phyloP scores from a whole-genome alignment of 495 filamentous ascomycete species.

The Choiromyces venosus region DNA sequence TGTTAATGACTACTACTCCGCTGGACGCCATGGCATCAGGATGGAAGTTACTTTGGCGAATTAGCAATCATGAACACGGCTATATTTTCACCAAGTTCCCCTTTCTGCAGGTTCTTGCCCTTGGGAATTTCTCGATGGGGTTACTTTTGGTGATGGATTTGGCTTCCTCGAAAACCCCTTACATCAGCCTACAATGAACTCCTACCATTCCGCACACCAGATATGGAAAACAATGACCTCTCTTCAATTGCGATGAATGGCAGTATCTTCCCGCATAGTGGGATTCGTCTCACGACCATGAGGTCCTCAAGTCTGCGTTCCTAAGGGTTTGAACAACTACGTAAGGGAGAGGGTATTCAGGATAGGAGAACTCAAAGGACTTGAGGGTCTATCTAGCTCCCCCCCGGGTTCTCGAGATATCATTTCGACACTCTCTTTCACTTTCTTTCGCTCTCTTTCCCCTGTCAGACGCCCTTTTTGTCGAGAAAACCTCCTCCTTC shows the following conservation, averaged over 20 bases:
- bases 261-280: not conserved
- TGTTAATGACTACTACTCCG: slow-evolving; percentile 55
- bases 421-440: slow-evolving; percentile 19
- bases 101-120: not conserved
- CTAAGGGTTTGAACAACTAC: not conserved
- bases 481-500: slow-evolving; percentile 16
- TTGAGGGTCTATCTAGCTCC: not conserved
- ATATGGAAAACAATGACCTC: not conserved
- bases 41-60: slow-evolving; percentile 47
- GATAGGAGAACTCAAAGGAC: not conserved
- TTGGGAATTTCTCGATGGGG: not conserved
- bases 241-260: not conserved
- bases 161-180: not conserved
- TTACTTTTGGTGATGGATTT: not conserved
- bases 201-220: not conserved
- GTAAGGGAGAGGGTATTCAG: not conserved
- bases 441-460: slow-evolving; percentile 25
- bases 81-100: not conserved
- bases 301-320: not conserved
- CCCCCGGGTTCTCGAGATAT: not conserved
- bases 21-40: slow-evolving; percentile 53
- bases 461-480: slow-evolving; percentile 13
- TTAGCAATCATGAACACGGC: slow-evolving; percentile 7
- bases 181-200: not conserved
- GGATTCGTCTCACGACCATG: not conserved